Conservation (phyloP, 345 rosid genomes). For the Toxicodendron radicans region DNA sequence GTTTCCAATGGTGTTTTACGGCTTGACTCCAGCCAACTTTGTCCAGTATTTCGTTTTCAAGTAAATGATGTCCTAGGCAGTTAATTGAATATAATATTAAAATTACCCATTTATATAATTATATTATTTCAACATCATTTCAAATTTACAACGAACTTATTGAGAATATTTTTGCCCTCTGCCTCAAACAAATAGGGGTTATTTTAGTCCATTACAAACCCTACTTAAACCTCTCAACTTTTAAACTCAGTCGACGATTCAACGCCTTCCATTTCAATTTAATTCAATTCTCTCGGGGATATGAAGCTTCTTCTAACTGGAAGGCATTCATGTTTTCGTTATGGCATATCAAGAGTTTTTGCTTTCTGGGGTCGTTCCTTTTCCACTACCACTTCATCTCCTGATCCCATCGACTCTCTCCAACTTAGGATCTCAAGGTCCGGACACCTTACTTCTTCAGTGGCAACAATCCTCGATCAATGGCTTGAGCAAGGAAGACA, state of each 20-base stretch:
- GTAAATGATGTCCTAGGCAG: too few species aligned
- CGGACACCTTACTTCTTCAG: conserved; percentile 35
- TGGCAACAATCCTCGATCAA: conserved; percentile 41
- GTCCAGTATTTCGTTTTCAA: too few species aligned
- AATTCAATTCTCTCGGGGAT: too few species aligned
- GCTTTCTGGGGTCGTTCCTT: conserved; percentile 11
- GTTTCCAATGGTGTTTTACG: too few species aligned
- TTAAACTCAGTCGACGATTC: neutral
- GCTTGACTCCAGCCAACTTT: too few species aligned
- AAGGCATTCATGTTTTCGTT: neutral
- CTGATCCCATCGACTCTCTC: conserved; percentile 33
- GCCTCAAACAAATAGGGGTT: too few species aligned
- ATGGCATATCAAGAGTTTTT: neutral
- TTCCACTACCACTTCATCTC: conserved; percentile 18
- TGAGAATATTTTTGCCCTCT: too few species aligned
- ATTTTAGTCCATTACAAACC: neutral
- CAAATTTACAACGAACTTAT: too few species aligned
- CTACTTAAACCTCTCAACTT: neutral
- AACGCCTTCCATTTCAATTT: too few species aligned
- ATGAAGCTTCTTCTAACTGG: conserved; percentile 22
- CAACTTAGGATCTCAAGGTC: conserved; percentile 33
- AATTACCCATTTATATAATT: too few species aligned
- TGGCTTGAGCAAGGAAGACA: conserved; percentile 53
- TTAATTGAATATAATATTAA: too few species aligned
- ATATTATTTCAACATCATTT: too few species aligned